These are phyloP conservation scores for Umbelopsis sp. DNA, from an alignment of 371 early-diverging fungal species.

Conservation along the genomic window DNA sequence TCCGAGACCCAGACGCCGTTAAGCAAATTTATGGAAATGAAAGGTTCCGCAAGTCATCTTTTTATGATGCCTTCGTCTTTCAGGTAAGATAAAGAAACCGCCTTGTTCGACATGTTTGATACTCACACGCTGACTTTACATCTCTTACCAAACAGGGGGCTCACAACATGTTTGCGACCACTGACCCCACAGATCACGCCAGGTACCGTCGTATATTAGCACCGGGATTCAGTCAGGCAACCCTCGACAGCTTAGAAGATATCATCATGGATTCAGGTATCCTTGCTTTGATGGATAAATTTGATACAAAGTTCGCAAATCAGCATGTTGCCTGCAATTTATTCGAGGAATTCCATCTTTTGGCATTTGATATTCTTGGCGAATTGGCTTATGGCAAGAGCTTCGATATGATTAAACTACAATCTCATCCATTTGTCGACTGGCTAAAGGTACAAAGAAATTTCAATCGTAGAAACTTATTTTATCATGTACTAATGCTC, in stretches of 20 bases:
- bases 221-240: slow-evolving; percentile 10
- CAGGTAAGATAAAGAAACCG: background rate
- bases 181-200: background rate
- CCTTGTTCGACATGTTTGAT: background rate
- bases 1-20: slow-evolving; percentile 2
- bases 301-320: background rate
- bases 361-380: slow-evolving; percentile 17
- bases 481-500: background rate
- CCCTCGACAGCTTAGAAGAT: background rate
- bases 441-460: background rate
- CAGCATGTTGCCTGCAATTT: background rate
- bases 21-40: slow-evolving; percentile 18
- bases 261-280: slow-evolving; percentile 5
- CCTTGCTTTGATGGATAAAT: slow-evolving; percentile 8
- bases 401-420: slow-evolving; percentile 7
- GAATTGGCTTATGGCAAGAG: slow-evolving; percentile 17
- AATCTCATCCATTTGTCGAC: background rate
- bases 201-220: background rate
- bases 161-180: background rate
- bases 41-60: slow-evolving; percentile 2
- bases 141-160: background rate
- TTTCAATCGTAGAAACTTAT: background rate
- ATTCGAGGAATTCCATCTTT: background rate
- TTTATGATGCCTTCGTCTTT: background rate
- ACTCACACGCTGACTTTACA: background rate